Evolutionary conservation across 495 filamentous ascomycete genomes (phyloP), one percentile per base, ranked within the genome.

Genomic region (Neurospora sp.): DNA sequence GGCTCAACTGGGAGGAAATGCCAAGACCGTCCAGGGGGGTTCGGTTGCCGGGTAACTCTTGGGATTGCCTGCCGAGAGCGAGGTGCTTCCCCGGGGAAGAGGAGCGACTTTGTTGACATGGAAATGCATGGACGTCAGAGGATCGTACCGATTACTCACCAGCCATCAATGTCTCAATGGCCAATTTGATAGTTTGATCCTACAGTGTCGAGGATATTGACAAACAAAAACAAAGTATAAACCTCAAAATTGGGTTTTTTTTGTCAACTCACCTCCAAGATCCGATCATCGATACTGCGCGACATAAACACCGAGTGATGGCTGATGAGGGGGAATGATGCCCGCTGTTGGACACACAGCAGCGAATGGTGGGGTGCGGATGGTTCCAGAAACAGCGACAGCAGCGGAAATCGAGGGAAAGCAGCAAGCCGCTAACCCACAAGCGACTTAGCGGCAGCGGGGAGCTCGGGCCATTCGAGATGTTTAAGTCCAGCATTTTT

Each of bases 401-500:
- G 53, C 27, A 61, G 53, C 53, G 53, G 53, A 66, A 66, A 74
- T 73, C 41, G 70, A 75, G 72, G 35, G 10, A 20, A 69, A 72
- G 40, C 66, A 38, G 38, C 38, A 9, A 38, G 9, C 40, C 74
- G 69, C 79, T 79, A 80, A 70, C 20, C 41, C 79, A 39, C n/a
- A 72, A 71, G 22, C 11, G 38, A 72, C 14, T 53, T 77, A 78
- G 76, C 73, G 73, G 27, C 31, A 59, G 22, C 5, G 38, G 44
- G 79, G 74, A 79, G 79, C 79, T 80, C 78, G 79, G 78, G 75
- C 79, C 79, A 78, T 71, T 68, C 53, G 38, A 69, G 68, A 74
- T 71, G 71, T 72, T 74, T 75, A 75, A 70, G 53, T 76, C 71
- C 68, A 78, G 73, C 69, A 75, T 73, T 78, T 78, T 80, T 80